Evolutionary conservation across 2,329 filamentous ascomycete genomes (phyloP).

Genomic region (Huntiella abstrusa): DNA sequence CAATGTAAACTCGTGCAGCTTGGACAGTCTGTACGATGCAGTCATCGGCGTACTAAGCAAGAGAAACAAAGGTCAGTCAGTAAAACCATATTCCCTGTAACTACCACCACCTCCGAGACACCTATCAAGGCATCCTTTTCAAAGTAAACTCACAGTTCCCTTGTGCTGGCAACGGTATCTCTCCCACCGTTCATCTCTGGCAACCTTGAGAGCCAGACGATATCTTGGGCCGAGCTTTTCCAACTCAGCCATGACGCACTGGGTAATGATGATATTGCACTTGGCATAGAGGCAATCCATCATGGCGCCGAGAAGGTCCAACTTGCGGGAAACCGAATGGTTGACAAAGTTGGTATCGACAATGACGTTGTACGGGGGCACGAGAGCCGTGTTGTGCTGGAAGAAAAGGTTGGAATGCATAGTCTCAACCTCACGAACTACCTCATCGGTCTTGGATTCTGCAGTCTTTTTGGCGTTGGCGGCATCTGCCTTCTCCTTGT

Average conservation of each 20-base stretch:
- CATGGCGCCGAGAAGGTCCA: constrained; percentile 70
- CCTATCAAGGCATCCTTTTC: not conserved
- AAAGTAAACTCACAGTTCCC: constrained; percentile 28
- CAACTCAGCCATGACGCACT: constrained; percentile 59
- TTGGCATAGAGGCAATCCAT: constrained; percentile 92
- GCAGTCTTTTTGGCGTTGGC: constrained; percentile 36
- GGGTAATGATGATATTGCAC: constrained; percentile 71
- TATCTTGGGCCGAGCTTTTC: constrained; percentile 85
- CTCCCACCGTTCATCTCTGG: constrained; percentile 77
- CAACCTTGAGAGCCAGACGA: constrained; percentile 66
- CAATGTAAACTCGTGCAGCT: constrained; percentile 60
- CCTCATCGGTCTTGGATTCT: constrained; percentile 34
- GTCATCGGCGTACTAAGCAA: constrained; percentile 50
- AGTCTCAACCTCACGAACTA: constrained; percentile 63
- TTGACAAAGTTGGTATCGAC: constrained; percentile 83
- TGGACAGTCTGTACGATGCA: constrained; percentile 59
- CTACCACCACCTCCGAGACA: not conserved
- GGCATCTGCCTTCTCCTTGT: constrained; percentile 47
- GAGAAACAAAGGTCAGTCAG: not conserved
- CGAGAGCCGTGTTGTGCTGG: constrained; percentile 68
- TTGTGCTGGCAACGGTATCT: constrained; percentile 78
- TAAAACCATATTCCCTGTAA: not conserved
- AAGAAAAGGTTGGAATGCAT: constrained; percentile 75
- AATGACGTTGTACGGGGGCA: constrained; percentile 63
- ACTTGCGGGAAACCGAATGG: constrained; percentile 78